phyloP scores from a whole-genome alignment of 2,329 filamentous ascomycete genomes.

The Claviceps sp. region DNA sequence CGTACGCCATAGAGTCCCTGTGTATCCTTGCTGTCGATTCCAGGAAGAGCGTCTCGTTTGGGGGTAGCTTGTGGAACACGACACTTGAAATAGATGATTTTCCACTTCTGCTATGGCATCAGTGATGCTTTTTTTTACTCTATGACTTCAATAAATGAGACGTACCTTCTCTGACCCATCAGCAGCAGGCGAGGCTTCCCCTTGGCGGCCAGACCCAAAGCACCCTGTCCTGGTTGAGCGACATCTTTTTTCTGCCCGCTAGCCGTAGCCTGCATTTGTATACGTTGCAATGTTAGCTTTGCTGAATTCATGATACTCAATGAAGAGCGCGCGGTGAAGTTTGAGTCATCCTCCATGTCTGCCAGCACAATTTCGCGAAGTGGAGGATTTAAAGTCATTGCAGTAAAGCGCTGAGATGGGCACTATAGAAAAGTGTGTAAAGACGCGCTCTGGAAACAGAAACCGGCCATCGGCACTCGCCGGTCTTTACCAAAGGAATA shows the following conservation, averaged over 20 bases:
- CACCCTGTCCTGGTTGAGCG: constrained; percentile 29
- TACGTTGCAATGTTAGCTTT: constrained; percentile 49
- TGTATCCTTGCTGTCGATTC: constrained; percentile 91
- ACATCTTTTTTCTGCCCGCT: constrained; percentile 37
- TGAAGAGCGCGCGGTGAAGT: constrained; percentile 16
- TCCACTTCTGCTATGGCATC: constrained; percentile 54
- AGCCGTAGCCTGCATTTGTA: constrained; percentile 47
- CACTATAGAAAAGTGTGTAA: neutral
- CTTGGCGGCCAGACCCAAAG: constrained; percentile 35
- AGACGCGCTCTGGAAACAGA: neutral
- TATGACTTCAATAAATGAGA: neutral
- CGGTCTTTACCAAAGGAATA: neutral
- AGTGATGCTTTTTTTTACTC: neutral
- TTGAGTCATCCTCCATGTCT: constrained; percentile 12
- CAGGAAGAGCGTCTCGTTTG: constrained; percentile 88
- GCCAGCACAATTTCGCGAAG: constrained; percentile 14
- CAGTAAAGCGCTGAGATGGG: neutral
- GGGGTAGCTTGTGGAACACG: constrained; percentile 96
- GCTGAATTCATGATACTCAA: constrained; percentile 37
- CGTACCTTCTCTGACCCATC: constrained; percentile 89
- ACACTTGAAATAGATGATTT: constrained; percentile 98
- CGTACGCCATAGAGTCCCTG: constrained; percentile 89
- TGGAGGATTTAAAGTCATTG: constrained; percentile 22
- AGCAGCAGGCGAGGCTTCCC: constrained; percentile 75
- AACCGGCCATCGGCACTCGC: neutral